These are phyloP conservation scores for Isabelozyma pseudorhagii DNA, from an alignment of 805 yeast genomes.

Conservation along the genomic window DNA sequence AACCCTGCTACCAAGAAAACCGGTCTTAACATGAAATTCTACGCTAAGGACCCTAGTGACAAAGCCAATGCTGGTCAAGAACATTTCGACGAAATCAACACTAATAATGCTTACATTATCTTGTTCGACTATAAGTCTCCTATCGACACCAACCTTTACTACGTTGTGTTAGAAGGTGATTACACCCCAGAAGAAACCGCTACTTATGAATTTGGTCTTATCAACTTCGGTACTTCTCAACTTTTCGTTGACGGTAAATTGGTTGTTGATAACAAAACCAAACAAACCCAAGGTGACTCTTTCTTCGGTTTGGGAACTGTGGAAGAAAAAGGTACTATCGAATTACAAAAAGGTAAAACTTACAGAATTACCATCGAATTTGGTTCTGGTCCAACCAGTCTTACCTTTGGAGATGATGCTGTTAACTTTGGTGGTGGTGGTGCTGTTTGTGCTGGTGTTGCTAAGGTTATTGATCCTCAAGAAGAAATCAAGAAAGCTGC, in stretches of 20 bases:
- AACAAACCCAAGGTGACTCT: slow-evolving; percentile 46
- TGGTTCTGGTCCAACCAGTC: slow-evolving; percentile 36
- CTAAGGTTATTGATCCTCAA: slow-evolving; percentile 18
- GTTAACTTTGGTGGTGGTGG: slow-evolving; percentile 22
- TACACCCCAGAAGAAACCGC: slow-evolving; percentile 47
- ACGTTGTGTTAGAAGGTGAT: slow-evolving; percentile 40
- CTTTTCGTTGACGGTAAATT: slow-evolving; percentile 50
- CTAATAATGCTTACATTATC: slow-evolving; percentile 12
- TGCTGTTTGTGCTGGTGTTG: slow-evolving; percentile 18
- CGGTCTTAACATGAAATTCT: slow-evolving; percentile 23
- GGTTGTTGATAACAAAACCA: slow-evolving; percentile 54
- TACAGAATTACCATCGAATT: slow-evolving; percentile 48
- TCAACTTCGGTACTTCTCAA: slow-evolving; percentile 54
- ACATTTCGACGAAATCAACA: slow-evolving; percentile 15
- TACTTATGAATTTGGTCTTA: slow-evolving; percentile 49
- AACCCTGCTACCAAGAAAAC: slow-evolving; percentile 19
- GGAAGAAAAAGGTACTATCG: slow-evolving; percentile 36
- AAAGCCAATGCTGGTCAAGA: slow-evolving; percentile 3
- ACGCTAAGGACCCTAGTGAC: neutral
- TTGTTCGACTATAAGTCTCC: slow-evolving; percentile 19
- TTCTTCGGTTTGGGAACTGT: slow-evolving; percentile 53
- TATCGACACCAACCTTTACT: slow-evolving; percentile 26
- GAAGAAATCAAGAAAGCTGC: slow-evolving; percentile 24
- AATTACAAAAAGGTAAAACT: slow-evolving; percentile 40
- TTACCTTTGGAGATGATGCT: slow-evolving; percentile 5